These are phyloP conservation scores for Pyropia haitanensis DNA, from an alignment of 23 red algal species.

Conservation along the genomic window DNA sequence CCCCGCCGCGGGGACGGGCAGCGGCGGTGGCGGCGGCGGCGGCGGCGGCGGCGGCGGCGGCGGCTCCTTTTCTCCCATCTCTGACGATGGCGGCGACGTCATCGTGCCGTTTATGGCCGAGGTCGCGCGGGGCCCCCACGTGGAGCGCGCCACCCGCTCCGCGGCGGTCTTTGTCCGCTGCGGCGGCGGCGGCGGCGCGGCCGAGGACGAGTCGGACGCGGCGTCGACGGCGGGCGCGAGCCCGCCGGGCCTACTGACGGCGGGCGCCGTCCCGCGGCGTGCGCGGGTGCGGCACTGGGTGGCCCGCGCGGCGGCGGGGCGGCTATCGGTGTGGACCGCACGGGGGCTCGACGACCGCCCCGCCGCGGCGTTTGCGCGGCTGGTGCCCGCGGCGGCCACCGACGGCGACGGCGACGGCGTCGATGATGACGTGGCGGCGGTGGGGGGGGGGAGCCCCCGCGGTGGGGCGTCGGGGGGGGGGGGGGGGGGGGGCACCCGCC, in stretches of 20 bases:
- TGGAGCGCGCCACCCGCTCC: conserved; percentile 34
- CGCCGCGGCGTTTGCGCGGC: conserved; percentile 46
- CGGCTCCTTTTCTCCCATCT: too few species aligned
- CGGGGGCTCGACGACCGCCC: conserved; percentile 73
- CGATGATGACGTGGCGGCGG: conserved; percentile 3
- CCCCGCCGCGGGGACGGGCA: background rate
- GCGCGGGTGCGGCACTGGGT: conserved; percentile 53
- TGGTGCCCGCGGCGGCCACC: conserved; percentile 41
- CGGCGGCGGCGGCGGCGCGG: conserved; percentile 70
- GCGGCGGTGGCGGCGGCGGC: background rate
- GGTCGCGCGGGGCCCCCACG: conserved; percentile 62
- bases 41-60: conserved; percentile 16
- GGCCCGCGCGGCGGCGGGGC: conserved; percentile 23
- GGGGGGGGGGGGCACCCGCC: background rate
- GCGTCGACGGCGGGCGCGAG: conserved; percentile 26
- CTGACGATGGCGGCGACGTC: conserved; percentile 1
- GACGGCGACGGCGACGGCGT: conserved; percentile 13
- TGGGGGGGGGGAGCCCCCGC: background rate
- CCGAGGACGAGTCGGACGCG: conserved; percentile 72
- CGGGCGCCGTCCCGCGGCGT: conserved; percentile 36
- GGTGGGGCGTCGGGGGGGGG: background rate
- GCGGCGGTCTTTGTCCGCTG: conserved; percentile 53
- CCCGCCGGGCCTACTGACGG: background rate
- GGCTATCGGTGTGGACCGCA: conserved; percentile 40
- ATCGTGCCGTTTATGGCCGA: conserved; percentile 21